Evolutionary conservation across 768 basidiomycete species (phyloP), one percentile per base, ranked within the genome.

Genomic region (Ephemerocybe angulata): DNA sequence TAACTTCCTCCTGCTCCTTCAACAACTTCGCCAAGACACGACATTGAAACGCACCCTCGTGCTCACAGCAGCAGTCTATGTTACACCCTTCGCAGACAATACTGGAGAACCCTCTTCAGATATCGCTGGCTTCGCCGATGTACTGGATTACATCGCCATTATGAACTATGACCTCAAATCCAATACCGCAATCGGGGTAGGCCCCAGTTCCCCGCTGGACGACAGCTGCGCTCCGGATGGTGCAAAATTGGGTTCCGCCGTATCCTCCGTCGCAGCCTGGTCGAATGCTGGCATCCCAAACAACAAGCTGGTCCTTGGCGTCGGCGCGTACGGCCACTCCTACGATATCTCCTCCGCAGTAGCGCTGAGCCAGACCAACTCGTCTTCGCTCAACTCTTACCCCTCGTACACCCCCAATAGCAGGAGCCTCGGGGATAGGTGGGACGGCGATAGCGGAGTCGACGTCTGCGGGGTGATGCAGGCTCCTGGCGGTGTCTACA

Each of bases 291-390:
- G 90, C 11, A 85, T 98, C 70, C 88, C 93, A 17, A 70, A 76
- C 7, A 69, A 77, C 59, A 67, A 76, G 72, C 85, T 96, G 54
- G 82, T 93, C 27, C 82, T 98, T 6, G 95, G 93, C 51, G 84
- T 96, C 0, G 83, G 93, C 12, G 73, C 86, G 17, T 96, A 92
- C 69, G 91, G 90, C 0, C 92, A 92, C 70, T 84, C 90, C 21
- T 94, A 76, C 76, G 76, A 81, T 35, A 63, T 75, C 7, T 43
- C 65, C 3, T 58, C 61, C 15, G 60, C 55, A 19, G 59, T 70
- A 31, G 82, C 82, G 0, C 62, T 78, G 55, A 56, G 63, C 62
- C 22, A 64, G 62, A 21, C 63, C 55, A 52, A 59, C 53, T 46
- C 56, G 59, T n/a, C 41, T 41, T 58, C 60, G 8, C 65, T 87